Base-by-base conservation (phyloP, 1,284 basidiomycete genomes). In the Chalciporus sp. region DNA sequence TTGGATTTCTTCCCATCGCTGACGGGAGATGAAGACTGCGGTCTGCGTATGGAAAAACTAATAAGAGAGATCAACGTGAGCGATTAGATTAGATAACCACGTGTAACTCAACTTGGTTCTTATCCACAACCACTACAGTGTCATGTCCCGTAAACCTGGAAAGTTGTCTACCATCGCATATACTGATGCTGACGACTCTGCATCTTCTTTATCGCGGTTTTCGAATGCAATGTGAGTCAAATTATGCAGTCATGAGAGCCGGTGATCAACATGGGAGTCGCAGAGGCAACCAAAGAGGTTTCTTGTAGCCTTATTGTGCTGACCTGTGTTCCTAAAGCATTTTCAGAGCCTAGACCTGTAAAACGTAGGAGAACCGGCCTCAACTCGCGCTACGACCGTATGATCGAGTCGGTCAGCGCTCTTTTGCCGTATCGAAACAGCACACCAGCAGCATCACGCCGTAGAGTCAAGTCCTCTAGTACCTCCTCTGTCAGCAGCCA, bases 331-430 rank as follows among this genome's bases (percentile, higher is more conserved):
- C 61, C 58, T 20, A 60, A 42, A 37, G 27, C 26, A 20, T 53
- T 23, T 26, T 27, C 12, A 66, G 52, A 56, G 7, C 27, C 37
- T 39, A 48, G 41, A 20, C 53, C 58, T 47, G 42, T 61, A 26
- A 86, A 84, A 56, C 77, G 80, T 26, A 76, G 75, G 40, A 80
- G 74, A 59, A 72, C 69, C 41, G 77, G 77, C n/a, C 67, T 84
- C 47, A 89, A 89, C 59, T 64, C 75, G 20, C 79, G 79, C 33
- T 87, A 81, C 58, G 86, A 89, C 64, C 74, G 74, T 42, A 88
- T 89, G 86, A 72, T 87, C 20, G 75, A 81, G 47, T 75, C 78
- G 4, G 80, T 86, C 70, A 76, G 79, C 50, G 57, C 73, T 26
- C 69, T 75, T 23, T 69, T 74, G 45, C 63, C 66, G 3, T 63